These are phyloP conservation scores for Pythium rishiriense DNA, from an alignment of 352 stramenopile genomes.

Conservation along the genomic window DNA sequence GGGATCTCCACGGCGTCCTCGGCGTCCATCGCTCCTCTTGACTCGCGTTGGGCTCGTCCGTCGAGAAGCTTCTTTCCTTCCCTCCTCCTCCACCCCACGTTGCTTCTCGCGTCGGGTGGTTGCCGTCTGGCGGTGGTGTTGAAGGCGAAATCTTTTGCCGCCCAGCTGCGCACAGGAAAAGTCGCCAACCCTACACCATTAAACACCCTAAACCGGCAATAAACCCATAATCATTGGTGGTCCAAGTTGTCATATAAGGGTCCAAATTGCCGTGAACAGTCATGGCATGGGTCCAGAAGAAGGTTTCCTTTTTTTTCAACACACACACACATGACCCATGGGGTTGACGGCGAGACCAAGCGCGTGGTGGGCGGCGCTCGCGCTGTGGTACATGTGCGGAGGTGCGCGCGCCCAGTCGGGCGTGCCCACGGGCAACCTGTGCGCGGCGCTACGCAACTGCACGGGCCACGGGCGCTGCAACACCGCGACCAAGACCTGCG, in stretches of 20 bases:
- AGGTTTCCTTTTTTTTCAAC: no score
- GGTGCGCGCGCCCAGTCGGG: slow-evolving; percentile 39
- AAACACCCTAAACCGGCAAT: neutral
- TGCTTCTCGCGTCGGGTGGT: neutral
- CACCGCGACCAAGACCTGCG: slow-evolving; percentile 80
- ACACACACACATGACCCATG: no score
- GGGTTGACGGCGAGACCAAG: neutral
- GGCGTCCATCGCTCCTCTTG: neutral
- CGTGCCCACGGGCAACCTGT: slow-evolving; percentile 67
- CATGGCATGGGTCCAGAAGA: neutral
- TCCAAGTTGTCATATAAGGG: neutral
- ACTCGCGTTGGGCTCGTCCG: neutral
- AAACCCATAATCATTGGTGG: neutral
- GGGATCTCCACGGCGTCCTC: slow-evolving; percentile 33
- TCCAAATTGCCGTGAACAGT: neutral
- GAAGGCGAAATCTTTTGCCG: slow-evolving; percentile 33
- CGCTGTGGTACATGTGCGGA: no score
- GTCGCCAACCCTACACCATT: slow-evolving; percentile 11
- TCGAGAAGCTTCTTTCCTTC: no score
- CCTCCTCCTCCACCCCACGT: neutral
- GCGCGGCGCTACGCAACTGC: slow-evolving; percentile 78
- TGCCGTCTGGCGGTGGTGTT: slow-evolving; percentile 19
- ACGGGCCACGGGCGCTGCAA: slow-evolving; percentile 89
- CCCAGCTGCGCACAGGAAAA: slow-evolving; percentile 23
- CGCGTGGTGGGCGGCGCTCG: neutral